A percentile compares a stretch with the other conserved stretches of the same genome.
phyloP scores from a whole-genome alignment of 2,329 filamentous ascomycete genomes.

The Exutisphaerella laricina region DNA sequence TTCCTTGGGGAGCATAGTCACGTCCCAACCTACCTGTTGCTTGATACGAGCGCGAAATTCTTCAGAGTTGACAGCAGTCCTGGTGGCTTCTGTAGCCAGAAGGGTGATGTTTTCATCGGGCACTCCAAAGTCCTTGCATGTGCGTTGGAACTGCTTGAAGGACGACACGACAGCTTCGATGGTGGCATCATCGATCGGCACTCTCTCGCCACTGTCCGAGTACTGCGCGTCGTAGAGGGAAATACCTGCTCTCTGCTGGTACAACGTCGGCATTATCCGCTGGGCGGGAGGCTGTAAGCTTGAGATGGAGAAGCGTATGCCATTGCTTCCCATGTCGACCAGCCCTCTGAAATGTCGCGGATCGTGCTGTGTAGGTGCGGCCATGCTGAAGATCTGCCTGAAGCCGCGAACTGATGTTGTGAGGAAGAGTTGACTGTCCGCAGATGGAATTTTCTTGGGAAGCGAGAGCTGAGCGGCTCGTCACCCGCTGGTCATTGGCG shows the following conservation, averaged over 20 bases:
- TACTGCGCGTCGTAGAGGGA: conserved; percentile 78
- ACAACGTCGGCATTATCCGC: conserved; percentile 70
- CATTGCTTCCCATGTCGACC: conserved; percentile 59
- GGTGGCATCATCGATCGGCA: conserved; percentile 53
- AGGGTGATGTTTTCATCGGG: conserved; percentile 61
- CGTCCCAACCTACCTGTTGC: conserved; percentile 58
- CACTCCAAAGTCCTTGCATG: conserved; percentile 66
- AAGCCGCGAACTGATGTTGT: background rate
- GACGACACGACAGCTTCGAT: conserved; percentile 62
- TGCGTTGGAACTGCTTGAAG: conserved; percentile 64
- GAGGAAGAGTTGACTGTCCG: background rate
- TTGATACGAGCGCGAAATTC: conserved; percentile 63
- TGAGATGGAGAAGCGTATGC: conserved; percentile 86
- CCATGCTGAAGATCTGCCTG: background rate
- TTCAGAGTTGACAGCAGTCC: conserved; percentile 67
- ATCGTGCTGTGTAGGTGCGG: conserved; percentile 5
- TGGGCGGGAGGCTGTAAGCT: conserved; percentile 65
- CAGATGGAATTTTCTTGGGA: too few species aligned
- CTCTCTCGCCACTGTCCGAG: conserved; percentile 34
- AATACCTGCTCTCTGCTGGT: conserved; percentile 70
- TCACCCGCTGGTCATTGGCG: too few species aligned
- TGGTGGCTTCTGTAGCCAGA: conserved; percentile 84
- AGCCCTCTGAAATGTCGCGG: conserved; percentile 28
- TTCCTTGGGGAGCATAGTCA: conserved; percentile 67
- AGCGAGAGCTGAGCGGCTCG: too few species aligned